phyloP scores from a whole-genome alignment of 2,329 filamentous ascomycete species.

The Cytospora mali region DNA sequence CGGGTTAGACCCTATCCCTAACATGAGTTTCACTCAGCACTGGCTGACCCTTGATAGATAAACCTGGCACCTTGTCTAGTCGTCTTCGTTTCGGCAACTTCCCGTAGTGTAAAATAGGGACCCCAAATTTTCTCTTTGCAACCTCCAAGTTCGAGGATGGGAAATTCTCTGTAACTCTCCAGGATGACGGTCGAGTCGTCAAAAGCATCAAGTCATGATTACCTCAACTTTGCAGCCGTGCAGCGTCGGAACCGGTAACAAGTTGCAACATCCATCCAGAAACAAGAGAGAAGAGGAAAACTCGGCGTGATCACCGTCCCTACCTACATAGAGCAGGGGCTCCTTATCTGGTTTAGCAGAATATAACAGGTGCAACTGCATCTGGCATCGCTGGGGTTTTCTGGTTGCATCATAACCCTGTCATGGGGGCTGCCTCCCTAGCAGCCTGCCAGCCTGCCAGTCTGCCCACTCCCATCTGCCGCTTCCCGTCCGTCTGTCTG shows the following conservation, averaged over 20 bases:
- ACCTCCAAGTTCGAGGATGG: background rate
- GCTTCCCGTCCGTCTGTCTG: conserved; percentile 21
- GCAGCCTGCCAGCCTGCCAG: too few relatives aligned
- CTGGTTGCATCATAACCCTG: conserved; percentile 23
- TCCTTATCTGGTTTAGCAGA: background rate
- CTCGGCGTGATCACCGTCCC: background rate
- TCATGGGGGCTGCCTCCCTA: conserved; percentile 16
- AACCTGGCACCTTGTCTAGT: background rate
- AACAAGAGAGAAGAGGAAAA: background rate
- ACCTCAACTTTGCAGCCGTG: background rate
- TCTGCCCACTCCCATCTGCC: too few relatives aligned
- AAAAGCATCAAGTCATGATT: background rate
- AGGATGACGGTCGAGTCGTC: too few relatives aligned
- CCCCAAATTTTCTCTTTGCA: background rate
- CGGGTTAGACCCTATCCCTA: background rate
- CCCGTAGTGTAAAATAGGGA: background rate
- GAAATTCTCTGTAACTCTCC: background rate
- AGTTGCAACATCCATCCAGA: too few relatives aligned
- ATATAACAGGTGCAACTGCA: background rate
- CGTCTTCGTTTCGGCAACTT: background rate
- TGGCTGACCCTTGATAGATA: background rate
- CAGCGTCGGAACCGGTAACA: background rate
- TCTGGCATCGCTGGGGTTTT: conserved; percentile 5
- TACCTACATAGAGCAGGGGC: background rate
- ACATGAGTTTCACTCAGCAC: background rate